These are phyloP conservation scores for Lentinus brumalis DNA, from an alignment of 768 basidiomycete genomes.

Conservation along the genomic window DNA sequence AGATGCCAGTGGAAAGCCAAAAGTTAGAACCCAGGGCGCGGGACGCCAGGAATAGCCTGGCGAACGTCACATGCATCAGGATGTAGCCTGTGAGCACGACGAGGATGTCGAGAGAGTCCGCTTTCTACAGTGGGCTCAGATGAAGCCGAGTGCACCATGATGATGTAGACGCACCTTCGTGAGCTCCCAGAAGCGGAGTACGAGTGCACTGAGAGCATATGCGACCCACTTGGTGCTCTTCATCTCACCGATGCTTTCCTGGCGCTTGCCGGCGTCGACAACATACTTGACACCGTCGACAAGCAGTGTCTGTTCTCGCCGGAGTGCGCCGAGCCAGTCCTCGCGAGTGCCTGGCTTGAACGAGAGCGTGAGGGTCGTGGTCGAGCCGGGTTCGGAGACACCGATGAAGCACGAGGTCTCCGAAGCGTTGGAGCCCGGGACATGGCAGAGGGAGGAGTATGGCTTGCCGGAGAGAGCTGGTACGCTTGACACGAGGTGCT, in stretches of 20 bases:
- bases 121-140: conserved; percentile 55
- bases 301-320: conserved; percentile 30
- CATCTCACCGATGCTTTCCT: conserved; percentile 67
- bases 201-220: conserved; percentile 76
- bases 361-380: conserved; percentile 50
- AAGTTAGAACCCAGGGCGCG: conserved; percentile 79
- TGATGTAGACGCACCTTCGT: conserved; percentile 54
- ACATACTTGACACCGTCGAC: conserved; percentile 48
- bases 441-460: conserved; percentile 58
- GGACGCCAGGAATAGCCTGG: conserved; percentile 86
- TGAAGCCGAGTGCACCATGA: not conserved
- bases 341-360: conserved; percentile 53
- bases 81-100: conserved; percentile 92
- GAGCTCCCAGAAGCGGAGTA: conserved; percentile 83
- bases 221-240: conserved; percentile 86
- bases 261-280: conserved; percentile 47
- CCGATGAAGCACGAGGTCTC: conserved; percentile 44
- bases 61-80: conserved; percentile 95
- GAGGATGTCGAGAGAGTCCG: conserved; percentile 93
- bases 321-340: conserved; percentile 48
- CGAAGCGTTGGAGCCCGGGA: conserved; percentile 25
- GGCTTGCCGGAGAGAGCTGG: conserved; percentile 44
- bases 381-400: conserved; percentile 31
- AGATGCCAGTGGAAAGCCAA: conserved; percentile 73
- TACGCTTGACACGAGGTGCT: conserved; percentile 46